These are phyloP conservation scores for Macrocystidia cucumis DNA, from an alignment of 1,284 basidiomycete species.

Conservation along the genomic window DNA sequence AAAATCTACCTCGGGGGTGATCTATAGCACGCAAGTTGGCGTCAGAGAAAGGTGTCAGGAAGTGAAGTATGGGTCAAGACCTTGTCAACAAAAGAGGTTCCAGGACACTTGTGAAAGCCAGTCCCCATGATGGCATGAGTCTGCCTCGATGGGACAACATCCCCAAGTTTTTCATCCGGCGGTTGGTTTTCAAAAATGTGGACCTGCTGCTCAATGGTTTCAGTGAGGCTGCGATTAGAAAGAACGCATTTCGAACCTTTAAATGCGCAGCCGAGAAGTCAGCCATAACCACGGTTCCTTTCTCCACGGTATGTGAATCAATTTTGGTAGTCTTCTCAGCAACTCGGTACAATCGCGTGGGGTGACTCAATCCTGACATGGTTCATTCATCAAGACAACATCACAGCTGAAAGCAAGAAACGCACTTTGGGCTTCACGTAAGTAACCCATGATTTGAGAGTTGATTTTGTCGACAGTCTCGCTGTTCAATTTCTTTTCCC, in stretches of 20 bases:
- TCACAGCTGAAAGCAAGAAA: constrained; percentile 6
- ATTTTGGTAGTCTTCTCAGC: too few relatives aligned
- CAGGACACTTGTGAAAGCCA: constrained; percentile 29
- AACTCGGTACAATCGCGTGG: too few relatives aligned
- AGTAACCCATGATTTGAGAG: constrained; percentile 25
- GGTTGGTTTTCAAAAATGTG: too few relatives aligned
- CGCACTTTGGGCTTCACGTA: constrained; percentile 32
- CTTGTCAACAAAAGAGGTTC: constrained; percentile 8
- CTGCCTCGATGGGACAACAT: constrained; percentile 17
- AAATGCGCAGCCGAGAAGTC: constrained; percentile 28
- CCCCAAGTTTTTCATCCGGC: too few relatives aligned
- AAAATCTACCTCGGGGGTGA: too few relatives aligned
- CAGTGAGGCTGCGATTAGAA: constrained; percentile 4
- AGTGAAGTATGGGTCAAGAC: neutral
- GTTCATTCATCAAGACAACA: too few relatives aligned
- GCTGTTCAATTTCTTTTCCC: constrained; percentile 17
- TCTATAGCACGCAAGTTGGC: too few relatives aligned
- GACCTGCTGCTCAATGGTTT: constrained; percentile 20
- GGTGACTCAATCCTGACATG: too few relatives aligned
- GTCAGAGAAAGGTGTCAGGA: too few relatives aligned
- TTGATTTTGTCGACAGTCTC: neutral
- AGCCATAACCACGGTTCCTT: constrained; percentile 23
- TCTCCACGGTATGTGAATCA: constrained; percentile 12
- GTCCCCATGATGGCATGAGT: constrained; percentile 24
- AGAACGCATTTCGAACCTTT: constrained; percentile 20